phyloP scores from a whole-genome alignment of 768 basidiomycete genomes.

The Mycena albidolilacea region DNA sequence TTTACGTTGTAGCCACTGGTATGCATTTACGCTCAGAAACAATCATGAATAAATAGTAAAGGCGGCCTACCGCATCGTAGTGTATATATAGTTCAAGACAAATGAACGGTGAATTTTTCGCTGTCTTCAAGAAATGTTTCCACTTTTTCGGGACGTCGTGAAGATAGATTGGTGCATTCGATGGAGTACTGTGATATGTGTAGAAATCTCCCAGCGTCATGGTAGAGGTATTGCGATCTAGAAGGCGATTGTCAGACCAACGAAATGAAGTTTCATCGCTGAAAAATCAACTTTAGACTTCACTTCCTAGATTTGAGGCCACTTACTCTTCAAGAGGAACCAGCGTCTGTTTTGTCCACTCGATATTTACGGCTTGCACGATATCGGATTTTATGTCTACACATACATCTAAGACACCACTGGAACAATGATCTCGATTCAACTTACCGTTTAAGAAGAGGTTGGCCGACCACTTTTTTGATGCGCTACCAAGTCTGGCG shows the following conservation, averaged over 20 bases:
- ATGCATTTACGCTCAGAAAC: neutral
- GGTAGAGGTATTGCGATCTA: neutral
- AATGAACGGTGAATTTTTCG: neutral
- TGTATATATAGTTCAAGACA: constrained; percentile 5
- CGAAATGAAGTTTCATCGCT: neutral
- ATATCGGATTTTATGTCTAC: constrained; percentile 5
- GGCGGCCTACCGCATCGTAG: neutral
- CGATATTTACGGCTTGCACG: neutral
- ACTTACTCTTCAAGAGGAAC: constrained; percentile 4
- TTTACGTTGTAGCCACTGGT: neutral
- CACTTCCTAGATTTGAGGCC: neutral
- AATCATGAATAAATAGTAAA: neutral
- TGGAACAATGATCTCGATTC: neutral
- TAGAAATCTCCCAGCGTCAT: constrained; percentile 10
- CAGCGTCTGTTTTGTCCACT: neutral
- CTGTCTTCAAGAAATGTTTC: neutral
- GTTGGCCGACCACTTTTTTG: neutral
- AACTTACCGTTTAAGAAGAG: constrained; percentile 3
- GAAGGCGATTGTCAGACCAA: neutral
- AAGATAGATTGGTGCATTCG: constrained; percentile 5
- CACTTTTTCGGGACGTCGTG: neutral
- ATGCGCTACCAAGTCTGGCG: neutral
- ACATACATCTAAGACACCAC: neutral
- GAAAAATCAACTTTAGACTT: neutral
- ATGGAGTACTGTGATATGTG: constrained; percentile 6